Base-by-base conservation (phyloP, 805 yeast species). In the Wickerhamiella allomyrinae region DNA sequence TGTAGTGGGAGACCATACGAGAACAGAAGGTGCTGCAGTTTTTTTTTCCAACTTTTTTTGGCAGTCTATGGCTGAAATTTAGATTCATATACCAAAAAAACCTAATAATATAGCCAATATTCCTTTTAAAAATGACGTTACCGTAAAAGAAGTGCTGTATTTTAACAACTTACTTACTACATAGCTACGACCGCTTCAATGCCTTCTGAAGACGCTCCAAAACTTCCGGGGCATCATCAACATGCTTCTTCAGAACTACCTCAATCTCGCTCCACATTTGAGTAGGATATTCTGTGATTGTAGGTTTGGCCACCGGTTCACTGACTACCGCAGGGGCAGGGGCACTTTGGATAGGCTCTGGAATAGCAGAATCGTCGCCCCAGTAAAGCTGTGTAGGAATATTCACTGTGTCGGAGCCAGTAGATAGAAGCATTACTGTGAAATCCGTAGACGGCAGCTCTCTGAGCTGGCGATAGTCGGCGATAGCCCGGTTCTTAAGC, bases 231-330 rank as follows among this genome's bases (percentile, higher is more conserved):
- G 8, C 31, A 23, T 50, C 42, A 5, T 29, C 45, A 2, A 47
- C 53, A 27, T 50, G 50, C 20, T 38, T 27, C 17, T 38, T 29
- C 6, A 47, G 46, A 9, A 50, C 41, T 17, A 17, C 31, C 40
- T 45, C 52, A 5, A 50, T 40, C 15, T 50, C 52, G 9, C 9
- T 8, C 54, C 54, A 50, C 41, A 50, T 47, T 20, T 43, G 34
- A 15, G 40, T 44, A 13, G 43, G 48, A n/a, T 50, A 19, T 10
- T 51, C 53, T 1, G 48, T 49, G n/a, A 37, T 37, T 13, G 15
- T 15, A 5, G 27, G 27, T 8, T n/a, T 23, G 24, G 10, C 22
- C 35, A 29, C 34, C 25, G 20, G 39, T 29, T 6, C 13, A 11
- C 14, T 29, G 20, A 19, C 14, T 2, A 15, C 25, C 13, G 3